Evolutionary conservation across 2,329 filamentous ascomycete genomes (phyloP), one percentile per base, ranked within the genome.

Genomic region (Gaeumannomyces sp.): DNA sequence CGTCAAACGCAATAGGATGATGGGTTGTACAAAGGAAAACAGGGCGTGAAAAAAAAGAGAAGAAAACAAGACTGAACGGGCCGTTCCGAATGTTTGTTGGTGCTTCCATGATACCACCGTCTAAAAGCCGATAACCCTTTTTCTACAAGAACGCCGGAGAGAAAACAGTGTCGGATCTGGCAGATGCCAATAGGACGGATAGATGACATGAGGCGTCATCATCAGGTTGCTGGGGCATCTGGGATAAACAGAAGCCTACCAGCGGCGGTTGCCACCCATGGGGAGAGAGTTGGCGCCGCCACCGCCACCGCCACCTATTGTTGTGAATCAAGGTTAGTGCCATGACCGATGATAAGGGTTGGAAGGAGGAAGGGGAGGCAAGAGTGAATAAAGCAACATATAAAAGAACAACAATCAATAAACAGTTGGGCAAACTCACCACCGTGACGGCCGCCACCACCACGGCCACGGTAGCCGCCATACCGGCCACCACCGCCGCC

Each of bases 401-500:
- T 5, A 16, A 22, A 5, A 22, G 16, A 50, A 22, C 11, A 35
- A 14, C 11, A 13, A 3, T 14, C 33, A 14, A 13, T 10, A 45
- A 45, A 56, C 56, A 60, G 63, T 25, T 56, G 61, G 60, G 64
- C 73, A 70, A 71, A 78, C 77, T 74, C 77, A 81, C 81, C 81
- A 75, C 82, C 80, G 71, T 81, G 80, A 70, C 76, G 77, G 63
- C 75, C 73, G 67, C 73, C 73, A 64, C 75, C 75, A 67, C 80
- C 79, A 70, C 88, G 83, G 71, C 86, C 85, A 70, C 89, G 87
- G 75, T 89, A 89, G 72, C 91, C 87, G 73, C 89, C 87, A 73
- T 86, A 89, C 69, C 89, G 85, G 73, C 91, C 87, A 70, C 90
- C 87, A 69, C 89, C 86, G 64, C 90, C 92, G 65, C 92, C 92